These are phyloP conservation scores for Calonectria leucothoes DNA, from an alignment of 2,329 filamentous ascomycete species.

Conservation along the genomic window DNA sequence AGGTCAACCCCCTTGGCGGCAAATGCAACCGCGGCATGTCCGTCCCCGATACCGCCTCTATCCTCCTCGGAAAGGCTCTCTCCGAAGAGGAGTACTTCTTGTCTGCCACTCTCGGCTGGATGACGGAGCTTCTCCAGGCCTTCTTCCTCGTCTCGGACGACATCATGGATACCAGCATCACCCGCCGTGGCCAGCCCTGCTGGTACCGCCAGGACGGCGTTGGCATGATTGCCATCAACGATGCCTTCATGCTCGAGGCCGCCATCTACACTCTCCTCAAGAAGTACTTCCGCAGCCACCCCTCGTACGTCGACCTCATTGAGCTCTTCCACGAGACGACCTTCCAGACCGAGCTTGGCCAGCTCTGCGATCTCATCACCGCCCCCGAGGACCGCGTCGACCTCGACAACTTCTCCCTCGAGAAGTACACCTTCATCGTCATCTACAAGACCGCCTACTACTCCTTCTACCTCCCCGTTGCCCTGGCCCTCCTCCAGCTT, in stretches of 20 bases:
- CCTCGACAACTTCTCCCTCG: constrained; percentile 92
- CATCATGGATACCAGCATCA: constrained; percentile 98
- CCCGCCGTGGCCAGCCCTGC: constrained; percentile 92
- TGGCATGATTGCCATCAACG: constrained; percentile 98
- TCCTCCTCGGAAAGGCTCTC: constrained; percentile 79
- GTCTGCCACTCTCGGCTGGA: constrained; percentile 90
- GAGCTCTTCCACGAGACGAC: constrained; percentile 97
- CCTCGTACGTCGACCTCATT: constrained; percentile 88
- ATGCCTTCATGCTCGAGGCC: constrained; percentile 94
- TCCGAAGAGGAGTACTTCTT: constrained; percentile 88
- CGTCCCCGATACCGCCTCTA: constrained; percentile 88
- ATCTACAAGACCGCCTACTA: constrained; percentile 99
- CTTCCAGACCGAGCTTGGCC: constrained; percentile 94
- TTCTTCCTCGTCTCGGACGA: constrained; percentile 99
- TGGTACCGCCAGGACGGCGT: constrained; percentile 94
- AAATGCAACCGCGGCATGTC: constrained; percentile 99
- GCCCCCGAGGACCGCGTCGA: constrained; percentile 94
- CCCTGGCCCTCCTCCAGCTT: constrained; percentile 87
- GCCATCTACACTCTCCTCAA: constrained; percentile 92
- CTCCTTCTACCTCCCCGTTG: constrained; percentile 98
- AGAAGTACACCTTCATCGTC: constrained; percentile 98
- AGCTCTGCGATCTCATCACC: constrained; percentile 93
- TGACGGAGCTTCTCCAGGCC: constrained; percentile 97
- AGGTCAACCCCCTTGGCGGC: constrained; percentile 89
- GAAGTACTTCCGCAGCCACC: constrained; percentile 91